Evolutionary conservation across 1,139 yeast genomes (phyloP).

Genomic region (Zygoascus hellenicus): DNA sequence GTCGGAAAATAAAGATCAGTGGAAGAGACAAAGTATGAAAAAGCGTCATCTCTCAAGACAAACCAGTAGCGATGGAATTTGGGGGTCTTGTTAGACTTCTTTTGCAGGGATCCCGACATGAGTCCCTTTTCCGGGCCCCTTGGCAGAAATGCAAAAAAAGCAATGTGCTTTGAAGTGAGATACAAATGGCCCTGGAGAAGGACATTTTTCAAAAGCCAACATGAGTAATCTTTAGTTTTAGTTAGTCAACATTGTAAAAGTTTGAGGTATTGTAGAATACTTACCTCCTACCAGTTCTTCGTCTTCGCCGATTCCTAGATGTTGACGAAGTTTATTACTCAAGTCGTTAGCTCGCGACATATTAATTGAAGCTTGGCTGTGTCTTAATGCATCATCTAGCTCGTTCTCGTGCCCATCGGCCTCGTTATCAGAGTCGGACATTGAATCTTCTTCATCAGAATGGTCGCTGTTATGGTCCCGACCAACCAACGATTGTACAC

Average conservation of each 20-base stretch:
- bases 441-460: slow-evolving; percentile 1
- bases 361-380: background rate
- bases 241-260: background rate
- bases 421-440: background rate
- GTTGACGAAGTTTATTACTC: slow-evolving; percentile 25
- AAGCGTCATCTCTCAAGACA: slow-evolving; percentile 59
- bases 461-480: background rate
- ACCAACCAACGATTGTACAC: slow-evolving; percentile 2
- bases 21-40: slow-evolving; percentile 63
- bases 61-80: slow-evolving; percentile 61
- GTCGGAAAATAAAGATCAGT: slow-evolving; percentile 80
- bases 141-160: slow-evolving; percentile 83
- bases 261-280: slow-evolving; percentile 8
- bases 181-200: slow-evolving; percentile 80
- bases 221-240: slow-evolving; percentile 42
- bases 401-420: background rate
- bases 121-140: slow-evolving; percentile 36
- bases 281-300: slow-evolving; percentile 26
- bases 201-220: slow-evolving; percentile 81
- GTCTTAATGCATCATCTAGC: background rate
- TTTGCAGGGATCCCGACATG: slow-evolving; percentile 44
- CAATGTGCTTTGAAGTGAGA: slow-evolving; percentile 55
- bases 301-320: slow-evolving; percentile 25
- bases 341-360: slow-evolving; percentile 23
- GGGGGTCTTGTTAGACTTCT: slow-evolving; percentile 26